These are phyloP conservation scores for Leccinellum albellum DNA, from an alignment of 768 basidiomycete species.

Conservation along the genomic window DNA sequence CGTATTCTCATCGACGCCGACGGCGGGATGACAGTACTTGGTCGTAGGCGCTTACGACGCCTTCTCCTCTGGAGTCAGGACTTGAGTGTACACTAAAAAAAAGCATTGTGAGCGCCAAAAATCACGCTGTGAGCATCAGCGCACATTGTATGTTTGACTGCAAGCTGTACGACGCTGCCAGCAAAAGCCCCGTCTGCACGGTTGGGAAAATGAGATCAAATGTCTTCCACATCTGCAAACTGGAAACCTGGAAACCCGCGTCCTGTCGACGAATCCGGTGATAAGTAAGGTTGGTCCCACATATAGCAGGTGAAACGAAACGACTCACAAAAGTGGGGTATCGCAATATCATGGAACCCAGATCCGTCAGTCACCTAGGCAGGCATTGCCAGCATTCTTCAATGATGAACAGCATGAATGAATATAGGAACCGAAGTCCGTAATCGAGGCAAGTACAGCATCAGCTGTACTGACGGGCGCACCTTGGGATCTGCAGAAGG, in stretches of 20 bases:
- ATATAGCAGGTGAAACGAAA: background rate
- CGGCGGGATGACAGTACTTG: conserved; percentile 1
- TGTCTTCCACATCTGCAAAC: conserved; percentile 69
- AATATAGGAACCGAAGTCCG: conserved; percentile 86
- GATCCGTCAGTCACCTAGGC: conserved; percentile 77
- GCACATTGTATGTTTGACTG: conserved; percentile 59
- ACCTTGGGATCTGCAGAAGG: conserved; percentile 56
- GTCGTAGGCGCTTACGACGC: conserved; percentile 72
- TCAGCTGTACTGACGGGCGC: conserved; percentile 86
- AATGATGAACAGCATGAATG: conserved; percentile 98
- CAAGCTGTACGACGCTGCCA: conserved; percentile 78
- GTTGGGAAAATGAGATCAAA: conserved; percentile 85
- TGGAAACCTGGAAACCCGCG: conserved; percentile 37
- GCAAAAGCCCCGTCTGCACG: conserved; percentile 50
- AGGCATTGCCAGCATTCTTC: conserved; percentile 98
- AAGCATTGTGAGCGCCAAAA: background rate
- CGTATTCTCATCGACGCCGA: no score
- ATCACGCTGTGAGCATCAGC: background rate
- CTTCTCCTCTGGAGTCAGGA: conserved; percentile 59
- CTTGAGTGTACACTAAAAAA: conserved; percentile 63
- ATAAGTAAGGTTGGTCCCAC: background rate
- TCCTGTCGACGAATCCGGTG: conserved; percentile 41
- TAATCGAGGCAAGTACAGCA: conserved; percentile 88
- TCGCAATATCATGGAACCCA: conserved; percentile 78
- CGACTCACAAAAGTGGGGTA: conserved; percentile 76